These are phyloP conservation scores for Stachybotrys chlorohalonatus DNA, from an alignment of 2,329 filamentous ascomycete species.

Conservation along the genomic window DNA sequence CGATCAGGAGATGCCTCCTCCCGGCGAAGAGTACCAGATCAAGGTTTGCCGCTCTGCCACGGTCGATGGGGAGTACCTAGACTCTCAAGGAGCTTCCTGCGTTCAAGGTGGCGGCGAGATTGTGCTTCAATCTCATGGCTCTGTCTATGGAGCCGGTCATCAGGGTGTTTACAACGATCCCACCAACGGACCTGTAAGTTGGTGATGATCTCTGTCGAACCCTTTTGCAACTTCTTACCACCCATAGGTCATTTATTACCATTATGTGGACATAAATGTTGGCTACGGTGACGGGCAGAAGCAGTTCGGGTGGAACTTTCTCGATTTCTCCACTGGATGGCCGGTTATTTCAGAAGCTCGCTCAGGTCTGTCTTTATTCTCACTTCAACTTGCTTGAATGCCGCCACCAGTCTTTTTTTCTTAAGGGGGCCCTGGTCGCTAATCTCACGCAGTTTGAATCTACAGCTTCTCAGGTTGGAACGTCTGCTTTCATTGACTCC, in stretches of 20 bases:
- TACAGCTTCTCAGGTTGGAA: no score
- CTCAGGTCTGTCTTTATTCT: neutral
- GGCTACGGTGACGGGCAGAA: constrained; percentile 28
- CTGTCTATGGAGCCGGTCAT: constrained; percentile 56
- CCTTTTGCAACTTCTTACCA: constrained; percentile 5
- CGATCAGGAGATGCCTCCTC: constrained; percentile 37
- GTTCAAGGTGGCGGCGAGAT: constrained; percentile 52
- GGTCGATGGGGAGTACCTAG: constrained; percentile 46
- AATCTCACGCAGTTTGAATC: no score
- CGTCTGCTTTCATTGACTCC: no score
- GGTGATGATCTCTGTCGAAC: neutral
- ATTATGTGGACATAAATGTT: constrained; percentile 24
- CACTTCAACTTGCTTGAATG: no score
- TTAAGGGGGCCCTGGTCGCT: no score
- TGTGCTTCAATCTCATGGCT: constrained; percentile 50
- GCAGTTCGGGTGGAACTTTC: constrained; percentile 41
- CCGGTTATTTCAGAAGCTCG: constrained; percentile 18
- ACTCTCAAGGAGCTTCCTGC: constrained; percentile 44
- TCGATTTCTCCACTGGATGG: constrained; percentile 40
- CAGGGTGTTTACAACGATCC: constrained; percentile 33
- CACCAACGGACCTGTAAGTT: constrained; percentile 4
- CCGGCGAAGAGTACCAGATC: constrained; percentile 56
- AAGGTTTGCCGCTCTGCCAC: constrained; percentile 49
- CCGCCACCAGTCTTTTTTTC: no score
- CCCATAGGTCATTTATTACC: constrained; percentile 35